Evolutionary conservation across 352 stramenopile species (phyloP), one percentile per base, ranked within the genome.

Genomic region (Phytophthora litchii): DNA sequence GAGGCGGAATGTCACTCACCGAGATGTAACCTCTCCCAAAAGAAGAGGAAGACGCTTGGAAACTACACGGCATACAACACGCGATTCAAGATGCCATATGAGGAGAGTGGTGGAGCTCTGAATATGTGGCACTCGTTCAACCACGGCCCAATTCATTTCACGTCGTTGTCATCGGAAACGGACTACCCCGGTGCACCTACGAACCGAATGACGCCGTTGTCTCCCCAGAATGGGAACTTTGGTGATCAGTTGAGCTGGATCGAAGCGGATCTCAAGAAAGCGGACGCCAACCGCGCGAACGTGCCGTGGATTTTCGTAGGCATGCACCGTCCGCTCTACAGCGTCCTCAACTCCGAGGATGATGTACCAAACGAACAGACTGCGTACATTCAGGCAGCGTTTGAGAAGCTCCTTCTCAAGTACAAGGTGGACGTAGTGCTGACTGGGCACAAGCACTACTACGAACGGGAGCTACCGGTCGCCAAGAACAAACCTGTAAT

Each of bases 101-200:
- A 47, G 1, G 86, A 96, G 60, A 83, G 65, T 36, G 57, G 65
- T 0, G 78, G 80, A 0, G 49, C 64, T 23, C 54, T 81, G 45
- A 93, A 93, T 60, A 97, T 96, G 83, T 96, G 85, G 84, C 87
- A 96, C 57, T 94, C 85, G 27, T 97, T 95, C 51, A 78, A 96
- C 46, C 70, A 96, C 49, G 88, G 85, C 0, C 66, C 74, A 19
- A 66, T 95, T 16, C 89, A 97, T 63, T 89, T 95, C 49, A 90
- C 88, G 3, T 76, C 80, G 10, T 76, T 97, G n/a, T 92, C 83
- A 31, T 78, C 76, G 1, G 88, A 97, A 64, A 94, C 80, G 1
- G 76, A 91, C 53, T 89, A 83, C 51, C 43, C 61, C 1, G 36
- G 35, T 16, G 60, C 67, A 1, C 72, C 76, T 1, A 72, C 49